These are phyloP conservation scores for Strigomonas culicis DNA, from an alignment of 208 protist species.

Conservation along the genomic window DNA sequence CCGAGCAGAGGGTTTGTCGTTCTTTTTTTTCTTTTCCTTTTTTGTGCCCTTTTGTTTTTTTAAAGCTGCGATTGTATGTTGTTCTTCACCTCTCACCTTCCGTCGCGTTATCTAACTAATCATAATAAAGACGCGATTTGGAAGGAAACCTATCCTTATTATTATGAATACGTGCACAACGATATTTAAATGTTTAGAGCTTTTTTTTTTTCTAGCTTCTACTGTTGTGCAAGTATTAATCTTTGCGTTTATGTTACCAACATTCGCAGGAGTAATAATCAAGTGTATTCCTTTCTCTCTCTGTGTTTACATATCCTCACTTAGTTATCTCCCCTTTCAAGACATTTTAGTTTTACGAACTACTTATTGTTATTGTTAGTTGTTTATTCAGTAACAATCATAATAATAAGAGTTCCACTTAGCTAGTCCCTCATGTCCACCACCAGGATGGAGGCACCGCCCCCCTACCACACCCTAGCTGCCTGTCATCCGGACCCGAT, in stretches of 20 bases:
- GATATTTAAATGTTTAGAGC: neutral
- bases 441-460: too few relatives aligned
- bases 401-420: too few relatives aligned
- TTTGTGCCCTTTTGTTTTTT: neutral
- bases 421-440: too few relatives aligned
- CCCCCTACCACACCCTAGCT: too few relatives aligned
- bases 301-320: neutral
- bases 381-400: too few relatives aligned
- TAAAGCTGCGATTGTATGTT: neutral
- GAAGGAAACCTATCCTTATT: neutral
- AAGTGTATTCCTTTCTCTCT: neutral
- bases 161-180: neutral
- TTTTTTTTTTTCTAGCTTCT: neutral
- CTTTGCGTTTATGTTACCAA: neutral
- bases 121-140: too few relatives aligned
- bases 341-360: too few relatives aligned
- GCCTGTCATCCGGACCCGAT: too few relatives aligned
- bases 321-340: neutral
- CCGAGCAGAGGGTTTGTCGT: too few relatives aligned
- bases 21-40: conserved; percentile 13
- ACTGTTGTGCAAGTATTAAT: neutral
- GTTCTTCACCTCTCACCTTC: conserved; percentile 1
- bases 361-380: too few relatives aligned
- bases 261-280: neutral
- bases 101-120: neutral